Evolutionary conservation across 257 asterid genomes (phyloP).

Genomic region (Mitragyna speciosa): DNA sequence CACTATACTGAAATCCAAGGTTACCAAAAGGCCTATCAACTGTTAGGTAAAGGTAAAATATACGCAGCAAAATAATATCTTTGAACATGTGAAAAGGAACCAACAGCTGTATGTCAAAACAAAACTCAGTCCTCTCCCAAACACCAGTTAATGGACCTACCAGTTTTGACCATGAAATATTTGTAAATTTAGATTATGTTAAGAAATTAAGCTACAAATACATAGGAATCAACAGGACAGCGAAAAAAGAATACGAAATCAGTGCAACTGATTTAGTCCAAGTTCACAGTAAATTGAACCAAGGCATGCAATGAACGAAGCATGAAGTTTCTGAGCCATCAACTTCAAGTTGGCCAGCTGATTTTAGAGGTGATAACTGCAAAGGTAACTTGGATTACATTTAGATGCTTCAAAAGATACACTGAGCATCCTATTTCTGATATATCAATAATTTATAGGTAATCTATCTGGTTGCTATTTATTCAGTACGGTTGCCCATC

Average conservation of each 20-base stretch:
- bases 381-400: too few species aligned
- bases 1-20: neutral
- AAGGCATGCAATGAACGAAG: neutral
- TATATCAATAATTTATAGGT: too few species aligned
- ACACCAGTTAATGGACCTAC: too few species aligned
- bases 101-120: neutral
- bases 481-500: neutral
- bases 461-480: too few species aligned
- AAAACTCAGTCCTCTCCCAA: neutral
- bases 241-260: neutral
- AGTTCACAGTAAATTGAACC: neutral
- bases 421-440: neutral
- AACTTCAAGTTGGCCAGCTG: too few species aligned
- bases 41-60: neutral
- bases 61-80: neutral
- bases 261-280: neutral
- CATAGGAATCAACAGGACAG: neutral
- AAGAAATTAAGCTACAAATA: neutral
- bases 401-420: neutral
- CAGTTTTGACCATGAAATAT: neutral
- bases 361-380: too few species aligned
- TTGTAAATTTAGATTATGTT: neutral
- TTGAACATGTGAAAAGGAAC: neutral
- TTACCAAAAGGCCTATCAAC: neutral
- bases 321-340: neutral